phyloP scores from a whole-genome alignment of 768 basidiomycete genomes.

The Suillus decipiens region DNA sequence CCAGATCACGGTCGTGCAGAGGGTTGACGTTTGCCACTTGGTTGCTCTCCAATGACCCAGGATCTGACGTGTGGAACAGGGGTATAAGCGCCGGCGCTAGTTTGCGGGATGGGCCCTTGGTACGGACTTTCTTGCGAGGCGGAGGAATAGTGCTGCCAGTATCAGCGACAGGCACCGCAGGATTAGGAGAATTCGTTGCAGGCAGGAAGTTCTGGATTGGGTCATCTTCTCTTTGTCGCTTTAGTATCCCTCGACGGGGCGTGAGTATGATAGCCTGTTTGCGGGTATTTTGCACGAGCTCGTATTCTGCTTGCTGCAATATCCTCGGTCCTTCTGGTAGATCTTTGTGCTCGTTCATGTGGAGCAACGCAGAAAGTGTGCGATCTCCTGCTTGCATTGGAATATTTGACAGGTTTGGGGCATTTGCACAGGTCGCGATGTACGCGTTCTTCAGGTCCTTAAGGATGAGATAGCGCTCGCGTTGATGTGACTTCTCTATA shows the following conservation, averaged over 20 bases:
- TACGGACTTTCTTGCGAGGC: slow-evolving; percentile 26
- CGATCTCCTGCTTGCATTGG: slow-evolving; percentile 15
- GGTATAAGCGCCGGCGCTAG: slow-evolving; percentile 6
- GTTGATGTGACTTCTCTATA: slow-evolving; percentile 27
- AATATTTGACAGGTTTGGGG: slow-evolving; percentile 12
- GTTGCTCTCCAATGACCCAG: background rate
- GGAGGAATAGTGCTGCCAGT: background rate
- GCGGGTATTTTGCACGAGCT: slow-evolving; percentile 24
- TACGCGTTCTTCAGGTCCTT: slow-evolving; percentile 31
- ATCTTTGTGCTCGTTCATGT: slow-evolving; percentile 12
- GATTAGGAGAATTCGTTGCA: slow-evolving; percentile 13
- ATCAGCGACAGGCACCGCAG: background rate
- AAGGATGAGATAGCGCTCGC: slow-evolving; percentile 29
- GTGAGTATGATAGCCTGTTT: slow-evolving; percentile 31
- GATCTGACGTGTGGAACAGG: background rate
- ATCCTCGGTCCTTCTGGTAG: slow-evolving; percentile 20
- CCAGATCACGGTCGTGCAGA: background rate
- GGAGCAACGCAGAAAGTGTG: background rate
- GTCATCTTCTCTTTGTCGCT: slow-evolving; percentile 29
- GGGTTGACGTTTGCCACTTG: background rate
- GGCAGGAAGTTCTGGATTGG: background rate
- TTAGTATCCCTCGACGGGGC: slow-evolving; percentile 30
- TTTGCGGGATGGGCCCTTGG: slow-evolving; percentile 9
- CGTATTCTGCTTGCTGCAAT: slow-evolving; percentile 26
- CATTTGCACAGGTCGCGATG: slow-evolving; percentile 26